Evolutionary conservation across 805 yeast genomes (phyloP).

Genomic region (Starmerella floris): DNA sequence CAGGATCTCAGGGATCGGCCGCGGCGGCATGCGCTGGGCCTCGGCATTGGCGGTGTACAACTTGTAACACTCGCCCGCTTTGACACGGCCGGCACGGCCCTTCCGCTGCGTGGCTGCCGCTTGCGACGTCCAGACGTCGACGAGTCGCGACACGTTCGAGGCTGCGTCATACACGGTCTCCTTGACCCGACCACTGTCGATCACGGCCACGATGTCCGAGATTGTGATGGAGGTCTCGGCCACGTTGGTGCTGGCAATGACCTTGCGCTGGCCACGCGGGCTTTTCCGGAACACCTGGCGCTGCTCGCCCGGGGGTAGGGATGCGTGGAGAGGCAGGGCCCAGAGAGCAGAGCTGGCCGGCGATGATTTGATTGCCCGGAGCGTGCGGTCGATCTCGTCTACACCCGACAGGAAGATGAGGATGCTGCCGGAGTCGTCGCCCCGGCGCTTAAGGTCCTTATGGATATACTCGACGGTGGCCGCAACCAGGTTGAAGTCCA

Average conservation of each 20-base stretch:
- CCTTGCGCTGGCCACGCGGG: constrained; percentile 46
- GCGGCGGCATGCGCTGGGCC: constrained; percentile 42
- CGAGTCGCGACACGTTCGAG: constrained; percentile 53
- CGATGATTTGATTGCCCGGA: constrained; percentile 30
- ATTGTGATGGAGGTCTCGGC: constrained; percentile 97
- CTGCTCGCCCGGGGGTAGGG: constrained; percentile 71
- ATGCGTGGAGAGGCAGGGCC: constrained; percentile 74
- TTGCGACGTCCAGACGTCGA: constrained; percentile 75
- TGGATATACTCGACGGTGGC: constrained; percentile 44
- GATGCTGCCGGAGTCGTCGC: constrained; percentile 51
- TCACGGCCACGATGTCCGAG: constrained; percentile 84
- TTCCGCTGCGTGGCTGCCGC: constrained; percentile 86
- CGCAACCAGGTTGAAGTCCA: constrained; percentile 63
- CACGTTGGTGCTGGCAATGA: constrained; percentile 81
- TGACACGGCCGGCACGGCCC: constrained; percentile 97
- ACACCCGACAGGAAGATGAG: constrained; percentile 83
- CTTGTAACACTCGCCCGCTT: constrained; percentile 68
- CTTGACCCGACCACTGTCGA: constrained; percentile 79
- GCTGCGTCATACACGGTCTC: constrained; percentile 56
- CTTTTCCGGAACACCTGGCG: constrained; percentile 53
- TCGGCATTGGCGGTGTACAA: constrained; percentile 55
- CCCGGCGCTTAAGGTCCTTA: constrained; percentile 29
- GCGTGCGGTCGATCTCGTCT: constrained; percentile 63
- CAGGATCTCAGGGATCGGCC: constrained; percentile 81
- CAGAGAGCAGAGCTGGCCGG: constrained; percentile 28